phyloP scores from a whole-genome alignment of 176 grass and related monocot genomes.

The Puya raimondii region DNA sequence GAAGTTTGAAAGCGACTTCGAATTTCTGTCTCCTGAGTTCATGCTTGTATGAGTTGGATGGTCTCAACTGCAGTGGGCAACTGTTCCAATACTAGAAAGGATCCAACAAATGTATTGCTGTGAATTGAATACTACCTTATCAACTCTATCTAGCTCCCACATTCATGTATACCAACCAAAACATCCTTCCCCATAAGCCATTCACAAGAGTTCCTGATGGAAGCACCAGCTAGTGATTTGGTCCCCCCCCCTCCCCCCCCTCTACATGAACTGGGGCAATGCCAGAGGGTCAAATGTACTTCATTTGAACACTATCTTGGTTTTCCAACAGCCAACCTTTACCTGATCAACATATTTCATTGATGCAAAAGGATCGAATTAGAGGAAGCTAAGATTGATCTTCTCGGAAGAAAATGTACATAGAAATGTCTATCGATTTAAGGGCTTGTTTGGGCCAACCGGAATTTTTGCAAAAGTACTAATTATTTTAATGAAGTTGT shows the following conservation, averaged over 20 bases:
- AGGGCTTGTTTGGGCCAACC: no score
- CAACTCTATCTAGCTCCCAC: conserved; percentile 20
- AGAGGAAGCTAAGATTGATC: background rate
- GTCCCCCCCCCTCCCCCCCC: background rate
- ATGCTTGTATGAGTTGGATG: background rate
- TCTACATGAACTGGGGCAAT: background rate
- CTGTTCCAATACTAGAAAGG: conserved; percentile 24
- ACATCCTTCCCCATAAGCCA: conserved; percentile 2
- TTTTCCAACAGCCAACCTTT: background rate
- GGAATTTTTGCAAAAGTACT: no score
- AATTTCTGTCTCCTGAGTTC: background rate
- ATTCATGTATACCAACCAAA: conserved; percentile 33
- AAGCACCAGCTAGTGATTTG: background rate
- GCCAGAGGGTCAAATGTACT: conserved; percentile 1
- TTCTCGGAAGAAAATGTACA: background rate
- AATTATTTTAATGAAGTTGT: no score
- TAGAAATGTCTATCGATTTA: background rate
- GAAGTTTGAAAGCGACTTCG: no score
- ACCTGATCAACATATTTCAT: background rate
- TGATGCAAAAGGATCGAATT: background rate
- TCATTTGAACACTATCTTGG: background rate
- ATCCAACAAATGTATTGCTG: conserved; percentile 29
- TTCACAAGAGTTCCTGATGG: background rate
- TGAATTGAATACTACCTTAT: conserved; percentile 28
- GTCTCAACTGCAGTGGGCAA: background rate